phyloP scores from a whole-genome alignment of 2,329 filamentous ascomycete species.

The Parastagonospora avenae region DNA sequence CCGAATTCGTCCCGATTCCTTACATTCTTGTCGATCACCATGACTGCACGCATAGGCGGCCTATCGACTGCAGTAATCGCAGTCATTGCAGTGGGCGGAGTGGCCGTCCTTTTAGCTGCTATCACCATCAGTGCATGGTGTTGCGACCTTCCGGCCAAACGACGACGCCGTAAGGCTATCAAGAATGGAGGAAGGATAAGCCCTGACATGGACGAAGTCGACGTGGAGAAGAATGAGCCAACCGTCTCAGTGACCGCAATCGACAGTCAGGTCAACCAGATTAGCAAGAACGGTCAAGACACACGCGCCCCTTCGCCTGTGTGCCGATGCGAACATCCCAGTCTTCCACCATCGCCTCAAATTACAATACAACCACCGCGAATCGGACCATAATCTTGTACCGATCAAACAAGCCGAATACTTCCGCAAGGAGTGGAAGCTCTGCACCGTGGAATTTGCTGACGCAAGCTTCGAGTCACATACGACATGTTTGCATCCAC shows the following conservation, averaged over 20 bases:
- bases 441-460: too few species aligned
- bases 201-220: neutral
- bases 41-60: conserved; percentile 6
- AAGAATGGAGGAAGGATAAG: conserved; percentile 9
- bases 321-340: conserved; percentile 9
- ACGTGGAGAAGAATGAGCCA: conserved; percentile 10
- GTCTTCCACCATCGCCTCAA: neutral
- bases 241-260: conserved; percentile 7
- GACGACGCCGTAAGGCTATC: conserved; percentile 5
- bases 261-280: conserved; percentile 5
- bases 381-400: neutral
- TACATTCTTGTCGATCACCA: neutral
- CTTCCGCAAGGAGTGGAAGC: too few species aligned
- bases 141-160: conserved; percentile 16
- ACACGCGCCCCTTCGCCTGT: conserved; percentile 10
- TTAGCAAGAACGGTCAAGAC: conserved; percentile 6
- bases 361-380: neutral
- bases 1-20: neutral
- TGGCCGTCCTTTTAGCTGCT: conserved; percentile 13
- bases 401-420: too few species aligned
- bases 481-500: too few species aligned
- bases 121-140: conserved; percentile 11
- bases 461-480: too few species aligned
- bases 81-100: conserved; percentile 11
- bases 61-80: conserved; percentile 15